These are phyloP conservation scores for Yamadazyma friedrichii DNA, from an alignment of 1,139 yeast species.

Conservation along the genomic window DNA sequence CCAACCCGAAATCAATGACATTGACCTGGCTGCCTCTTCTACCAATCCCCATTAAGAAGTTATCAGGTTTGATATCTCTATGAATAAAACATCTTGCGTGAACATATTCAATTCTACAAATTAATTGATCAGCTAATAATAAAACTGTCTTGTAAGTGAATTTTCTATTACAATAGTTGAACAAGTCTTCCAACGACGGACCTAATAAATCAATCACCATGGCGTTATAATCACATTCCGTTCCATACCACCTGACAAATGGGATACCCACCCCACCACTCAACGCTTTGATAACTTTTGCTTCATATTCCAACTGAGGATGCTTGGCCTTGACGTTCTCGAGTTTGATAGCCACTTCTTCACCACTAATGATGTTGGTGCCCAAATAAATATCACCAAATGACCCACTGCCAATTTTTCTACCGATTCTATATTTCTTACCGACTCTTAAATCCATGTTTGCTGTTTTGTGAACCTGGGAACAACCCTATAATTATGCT, in stretches of 20 bases:
- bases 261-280: slow-evolving; percentile 99
- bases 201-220: slow-evolving; percentile 96
- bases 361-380: slow-evolving; percentile 91
- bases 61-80: slow-evolving; percentile 91
- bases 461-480: neutral
- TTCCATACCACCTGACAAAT: slow-evolving; percentile 95
- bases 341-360: slow-evolving; percentile 94
- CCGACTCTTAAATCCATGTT: slow-evolving; percentile 83
- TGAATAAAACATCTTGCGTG: slow-evolving; percentile 96
- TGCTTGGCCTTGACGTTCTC: slow-evolving; percentile 90
- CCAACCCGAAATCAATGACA: slow-evolving; percentile 95
- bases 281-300: slow-evolving; percentile 88
- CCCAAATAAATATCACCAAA: slow-evolving; percentile 96
- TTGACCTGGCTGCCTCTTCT: slow-evolving; percentile 93
- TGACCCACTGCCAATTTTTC: slow-evolving; percentile 96
- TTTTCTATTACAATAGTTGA: slow-evolving; percentile 92
- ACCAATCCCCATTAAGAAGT: slow-evolving; percentile 95
- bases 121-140: slow-evolving; percentile 88
- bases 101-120: slow-evolving; percentile 91
- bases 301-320: slow-evolving; percentile 96
- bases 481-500: neutral
- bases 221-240: slow-evolving; percentile 94
- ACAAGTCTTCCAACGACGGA: slow-evolving; percentile 91
- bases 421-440: slow-evolving; percentile 90
- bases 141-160: slow-evolving; percentile 92